A percentile compares a stretch with the other conserved stretches of the same genome.
These are phyloP conservation scores for Kalaharituber pfeilii DNA, from an alignment of 2,329 filamentous ascomycete genomes.

Conservation along the genomic window DNA sequence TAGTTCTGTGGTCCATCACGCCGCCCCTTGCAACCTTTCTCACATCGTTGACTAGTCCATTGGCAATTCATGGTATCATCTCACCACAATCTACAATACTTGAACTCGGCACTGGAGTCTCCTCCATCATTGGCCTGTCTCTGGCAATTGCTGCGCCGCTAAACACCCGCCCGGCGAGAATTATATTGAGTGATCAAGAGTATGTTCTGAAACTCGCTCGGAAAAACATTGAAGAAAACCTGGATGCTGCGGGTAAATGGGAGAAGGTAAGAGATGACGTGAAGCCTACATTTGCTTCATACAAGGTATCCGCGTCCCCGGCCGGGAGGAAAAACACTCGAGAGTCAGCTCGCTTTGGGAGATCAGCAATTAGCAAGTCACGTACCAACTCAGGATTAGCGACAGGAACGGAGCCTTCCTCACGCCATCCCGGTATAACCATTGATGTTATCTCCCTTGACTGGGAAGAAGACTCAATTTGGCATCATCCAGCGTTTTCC, in stretches of 20 bases:
- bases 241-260: neutral
- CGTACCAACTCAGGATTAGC: neutral
- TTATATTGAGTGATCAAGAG: constrained; percentile 71
- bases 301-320: neutral
- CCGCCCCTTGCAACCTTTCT: constrained; percentile 72
- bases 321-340: no score
- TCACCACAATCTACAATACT: constrained; percentile 42
- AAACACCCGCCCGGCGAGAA: constrained; percentile 29
- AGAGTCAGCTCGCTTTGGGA: neutral
- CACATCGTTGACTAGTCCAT: constrained; percentile 41
- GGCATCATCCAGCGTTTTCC: constrained; percentile 28
- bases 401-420: constrained; percentile 2
- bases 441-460: constrained; percentile 44
- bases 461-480: constrained; percentile 55
- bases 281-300: neutral
- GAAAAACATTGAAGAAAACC: constrained; percentile 55
- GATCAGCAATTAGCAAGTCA: constrained; percentile 13
- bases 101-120: constrained; percentile 79
- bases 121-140: constrained; percentile 56
- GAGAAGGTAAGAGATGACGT: neutral
- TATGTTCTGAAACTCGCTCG: constrained; percentile 66
- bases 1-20: constrained; percentile 82
- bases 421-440: constrained; percentile 32
- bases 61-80: constrained; percentile 42
- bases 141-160: constrained; percentile 40